A percentile compares a stretch with the other conserved stretches of the same genome.
Evolutionary conservation across 768 basidiomycete species (phyloP).

Genomic region (Kwoniella botswanensis): DNA sequence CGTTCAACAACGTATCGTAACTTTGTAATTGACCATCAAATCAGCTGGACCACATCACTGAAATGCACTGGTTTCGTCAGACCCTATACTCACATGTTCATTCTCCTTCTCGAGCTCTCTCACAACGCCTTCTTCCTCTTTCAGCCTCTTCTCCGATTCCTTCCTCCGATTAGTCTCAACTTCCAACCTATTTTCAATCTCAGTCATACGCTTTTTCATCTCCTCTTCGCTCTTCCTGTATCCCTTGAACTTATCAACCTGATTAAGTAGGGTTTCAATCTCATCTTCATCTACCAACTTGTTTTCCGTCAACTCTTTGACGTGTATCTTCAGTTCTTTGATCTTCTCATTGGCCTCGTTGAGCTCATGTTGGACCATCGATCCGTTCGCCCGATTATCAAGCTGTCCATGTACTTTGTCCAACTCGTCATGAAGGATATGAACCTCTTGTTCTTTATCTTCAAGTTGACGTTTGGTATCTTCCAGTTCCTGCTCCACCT

Average conservation of each 20-base stretch:
- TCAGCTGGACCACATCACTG: too few species aligned
- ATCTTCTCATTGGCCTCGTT: constrained; percentile 19
- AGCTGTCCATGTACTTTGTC: neutral
- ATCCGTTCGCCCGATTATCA: neutral
- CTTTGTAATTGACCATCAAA: neutral
- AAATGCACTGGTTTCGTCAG: too few species aligned
- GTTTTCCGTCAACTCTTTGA: constrained; percentile 55
- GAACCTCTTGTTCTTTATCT: constrained; percentile 5
- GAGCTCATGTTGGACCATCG: neutral
- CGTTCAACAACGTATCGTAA: neutral
- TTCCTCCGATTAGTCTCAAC: constrained; percentile 51
- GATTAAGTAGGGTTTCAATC: constrained; percentile 53
- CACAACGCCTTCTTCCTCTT: constrained; percentile 62
- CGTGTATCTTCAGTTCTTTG: constrained; percentile 51
- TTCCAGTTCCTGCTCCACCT: neutral
- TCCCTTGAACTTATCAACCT: constrained; percentile 63
- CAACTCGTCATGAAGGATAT: neutral
- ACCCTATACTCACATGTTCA: constrained; percentile 27
- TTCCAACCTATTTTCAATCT: constrained; percentile 36
- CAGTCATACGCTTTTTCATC: constrained; percentile 66
- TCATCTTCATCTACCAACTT: constrained; percentile 61
- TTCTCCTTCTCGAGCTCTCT: constrained; percentile 62
- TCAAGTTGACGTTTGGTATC: neutral
- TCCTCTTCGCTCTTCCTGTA: constrained; percentile 63
- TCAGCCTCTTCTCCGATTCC: constrained; percentile 60